Conservation (phyloP, 345 rosid species). For the Heritiera fomes region DNA sequence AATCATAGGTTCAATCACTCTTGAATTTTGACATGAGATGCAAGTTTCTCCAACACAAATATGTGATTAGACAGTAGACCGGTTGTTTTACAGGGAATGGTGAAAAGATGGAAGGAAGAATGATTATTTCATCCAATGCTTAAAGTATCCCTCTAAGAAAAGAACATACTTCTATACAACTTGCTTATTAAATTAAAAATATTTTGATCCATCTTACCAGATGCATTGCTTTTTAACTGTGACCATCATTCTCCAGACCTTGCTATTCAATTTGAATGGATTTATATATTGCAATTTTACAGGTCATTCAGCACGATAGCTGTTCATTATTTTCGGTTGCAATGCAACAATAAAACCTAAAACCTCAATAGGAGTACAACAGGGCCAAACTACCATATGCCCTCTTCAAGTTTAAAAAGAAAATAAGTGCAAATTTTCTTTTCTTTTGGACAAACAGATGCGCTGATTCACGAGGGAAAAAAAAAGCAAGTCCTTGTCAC, state of each 20-base stretch:
- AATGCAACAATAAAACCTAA: background rate
- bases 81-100: background rate
- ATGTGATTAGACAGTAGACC: background rate
- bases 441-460: background rate
- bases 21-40: background rate
- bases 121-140: background rate
- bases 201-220: background rate
- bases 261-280: background rate
- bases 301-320: background rate
- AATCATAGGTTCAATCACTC: conserved; percentile 10
- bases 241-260: background rate
- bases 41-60: background rate
- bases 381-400: background rate
- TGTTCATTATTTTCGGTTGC: background rate
- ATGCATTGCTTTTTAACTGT: background rate
- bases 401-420: background rate
- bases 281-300: background rate
- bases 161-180: background rate
- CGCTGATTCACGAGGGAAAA: background rate
- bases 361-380: background rate
- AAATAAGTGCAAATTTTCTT: background rate
- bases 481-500: background rate
- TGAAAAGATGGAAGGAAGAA: background rate
- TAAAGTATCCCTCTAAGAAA: background rate
- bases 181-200: background rate